phyloP scores from a whole-genome alignment of 2,329 filamentous ascomycete genomes.

The Hymenoscyphus repandus region DNA sequence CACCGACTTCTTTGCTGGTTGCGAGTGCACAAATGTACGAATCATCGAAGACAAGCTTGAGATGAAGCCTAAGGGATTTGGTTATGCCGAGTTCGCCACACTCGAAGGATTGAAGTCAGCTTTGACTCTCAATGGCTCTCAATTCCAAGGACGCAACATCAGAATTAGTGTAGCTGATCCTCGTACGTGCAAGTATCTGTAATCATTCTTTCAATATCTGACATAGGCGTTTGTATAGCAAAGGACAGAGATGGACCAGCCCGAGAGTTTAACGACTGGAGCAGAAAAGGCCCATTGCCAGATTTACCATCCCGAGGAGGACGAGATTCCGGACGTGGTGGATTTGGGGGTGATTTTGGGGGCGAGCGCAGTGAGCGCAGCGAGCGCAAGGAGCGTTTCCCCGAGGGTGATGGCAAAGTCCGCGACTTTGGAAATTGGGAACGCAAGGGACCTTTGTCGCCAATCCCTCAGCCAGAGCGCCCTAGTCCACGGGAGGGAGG shows the following conservation, averaged over 20 bases:
- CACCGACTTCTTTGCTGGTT: conserved; percentile 77
- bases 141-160: conserved; percentile 84
- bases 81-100: conserved; percentile 89
- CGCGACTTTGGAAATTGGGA: conserved; percentile 91
- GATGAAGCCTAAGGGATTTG: conserved; percentile 93
- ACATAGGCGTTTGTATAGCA: conserved; percentile 45
- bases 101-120: conserved; percentile 90
- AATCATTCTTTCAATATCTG: conserved; percentile 26
- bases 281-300: conserved; percentile 82
- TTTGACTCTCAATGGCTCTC: conserved; percentile 72
- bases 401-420: conserved; percentile 66
- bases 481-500: conserved; percentile 49
- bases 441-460: conserved; percentile 84
- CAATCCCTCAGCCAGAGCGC: conserved; percentile 51
- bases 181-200: conserved; percentile 58
- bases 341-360: conserved; percentile 46
- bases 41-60: conserved; percentile 96
- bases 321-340: conserved; percentile 48
- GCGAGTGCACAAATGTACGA: conserved; percentile 83
- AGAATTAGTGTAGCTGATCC: conserved; percentile 95
- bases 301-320: conserved; percentile 59
- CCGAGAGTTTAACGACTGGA: conserved; percentile 86
- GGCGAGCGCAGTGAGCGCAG: conserved; percentile 58
- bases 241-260: conserved; percentile 67
- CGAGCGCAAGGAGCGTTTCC: conserved; percentile 66